Conservation (phyloP, 768 basidiomycete species). For the Austroboletus festivus region DNA sequence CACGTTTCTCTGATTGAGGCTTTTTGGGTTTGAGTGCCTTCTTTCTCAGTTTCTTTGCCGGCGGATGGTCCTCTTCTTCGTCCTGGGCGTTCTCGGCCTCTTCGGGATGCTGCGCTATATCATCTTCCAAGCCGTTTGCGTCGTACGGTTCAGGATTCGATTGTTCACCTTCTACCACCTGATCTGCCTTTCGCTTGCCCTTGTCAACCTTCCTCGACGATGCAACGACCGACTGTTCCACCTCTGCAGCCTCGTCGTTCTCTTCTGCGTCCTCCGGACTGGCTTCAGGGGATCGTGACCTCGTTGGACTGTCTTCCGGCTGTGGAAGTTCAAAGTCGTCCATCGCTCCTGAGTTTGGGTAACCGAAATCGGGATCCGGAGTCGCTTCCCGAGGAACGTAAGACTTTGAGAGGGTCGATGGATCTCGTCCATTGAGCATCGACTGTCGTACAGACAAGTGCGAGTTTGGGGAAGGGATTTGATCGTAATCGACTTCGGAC, state of each 20-base stretch:
- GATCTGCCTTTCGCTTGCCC: slow-evolving; percentile 40
- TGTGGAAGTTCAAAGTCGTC: slow-evolving; percentile 29
- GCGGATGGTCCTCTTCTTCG: slow-evolving; percentile 36
- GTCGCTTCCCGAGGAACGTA: slow-evolving; percentile 21
- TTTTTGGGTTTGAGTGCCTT: slow-evolving; percentile 28
- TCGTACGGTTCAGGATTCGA: slow-evolving; percentile 7
- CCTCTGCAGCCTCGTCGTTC: slow-evolving; percentile 26
- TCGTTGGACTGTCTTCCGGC: slow-evolving; percentile 26
- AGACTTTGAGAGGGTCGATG: slow-evolving; percentile 33
- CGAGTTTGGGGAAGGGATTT: slow-evolving; percentile 56
- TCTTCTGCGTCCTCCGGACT: slow-evolving; percentile 41
- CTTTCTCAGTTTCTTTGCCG: slow-evolving; percentile 27
- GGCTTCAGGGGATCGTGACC: slow-evolving; percentile 47
- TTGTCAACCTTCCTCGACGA: slow-evolving; percentile 30
- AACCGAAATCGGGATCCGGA: slow-evolving; percentile 24
- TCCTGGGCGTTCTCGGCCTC: slow-evolving; percentile 52
- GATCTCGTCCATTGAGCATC: slow-evolving; percentile 33
- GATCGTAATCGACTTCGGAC: slow-evolving; percentile 59
- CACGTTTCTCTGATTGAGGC: slow-evolving; percentile 23
- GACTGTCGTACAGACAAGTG: slow-evolving; percentile 31
- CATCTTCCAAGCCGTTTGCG: slow-evolving; percentile 38
- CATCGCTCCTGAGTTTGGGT: slow-evolving; percentile 16
- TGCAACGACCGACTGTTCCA: slow-evolving; percentile 32
- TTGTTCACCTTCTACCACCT: slow-evolving; percentile 12
- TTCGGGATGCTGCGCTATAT: slow-evolving; percentile 41